Conservation (phyloP, 108 stramenopile species). For the Fragilariopsis cylindrus region DNA sequence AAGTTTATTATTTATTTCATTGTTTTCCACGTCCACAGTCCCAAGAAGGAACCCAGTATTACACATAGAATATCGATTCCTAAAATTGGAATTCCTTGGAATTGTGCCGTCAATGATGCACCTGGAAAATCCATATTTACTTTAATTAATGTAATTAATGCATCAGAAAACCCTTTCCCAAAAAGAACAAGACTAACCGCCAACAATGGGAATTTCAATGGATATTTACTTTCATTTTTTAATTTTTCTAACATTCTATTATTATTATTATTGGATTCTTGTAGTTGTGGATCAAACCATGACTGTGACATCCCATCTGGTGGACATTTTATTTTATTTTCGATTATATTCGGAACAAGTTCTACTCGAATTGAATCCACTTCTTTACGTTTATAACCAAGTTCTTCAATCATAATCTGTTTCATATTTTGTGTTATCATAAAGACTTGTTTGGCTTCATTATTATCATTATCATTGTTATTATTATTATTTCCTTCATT, state of each 20-base stretch:
- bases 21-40: constrained; percentile 35
- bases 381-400: constrained; percentile 28
- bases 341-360: constrained; percentile 20
- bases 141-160: constrained; percentile 38
- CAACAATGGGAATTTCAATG: constrained; percentile 40
- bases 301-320: constrained; percentile 24
- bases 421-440: constrained; percentile 30
- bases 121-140: constrained; percentile 37
- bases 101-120: constrained; percentile 30
- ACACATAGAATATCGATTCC: constrained; percentile 30
- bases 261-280: neutral
- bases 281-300: constrained; percentile 16
- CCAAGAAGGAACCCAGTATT: constrained; percentile 18
- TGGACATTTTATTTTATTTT: constrained; percentile 15
- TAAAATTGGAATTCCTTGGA: constrained; percentile 36
- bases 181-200: constrained; percentile 29
- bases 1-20: constrained; percentile 28
- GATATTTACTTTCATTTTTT: constrained; percentile 35
- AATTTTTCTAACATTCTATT: constrained; percentile 25
- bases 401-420: constrained; percentile 34
- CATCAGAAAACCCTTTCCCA: constrained; percentile 40
- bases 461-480: neutral
- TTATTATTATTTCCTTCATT: neutral
- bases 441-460: neutral
- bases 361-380: constrained; percentile 26